These are phyloP conservation scores for Pseudocercospora pini-densiflorae DNA, from an alignment of 2,329 filamentous ascomycete species.

Conservation along the genomic window DNA sequence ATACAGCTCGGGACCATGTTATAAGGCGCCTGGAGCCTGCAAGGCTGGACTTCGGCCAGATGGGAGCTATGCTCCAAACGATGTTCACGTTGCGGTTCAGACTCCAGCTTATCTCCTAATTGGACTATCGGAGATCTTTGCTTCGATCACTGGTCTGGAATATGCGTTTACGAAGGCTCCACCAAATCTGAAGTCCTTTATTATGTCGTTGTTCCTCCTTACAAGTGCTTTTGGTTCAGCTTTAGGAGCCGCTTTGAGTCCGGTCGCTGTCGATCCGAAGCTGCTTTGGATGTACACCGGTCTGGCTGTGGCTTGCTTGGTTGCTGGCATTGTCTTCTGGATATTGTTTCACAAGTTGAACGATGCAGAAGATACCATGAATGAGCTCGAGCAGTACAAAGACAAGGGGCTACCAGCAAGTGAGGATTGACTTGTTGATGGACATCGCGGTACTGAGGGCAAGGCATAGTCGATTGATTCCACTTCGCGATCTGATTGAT, in stretches of 20 bases:
- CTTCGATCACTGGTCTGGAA: constrained; percentile 50
- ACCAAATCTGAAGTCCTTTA: constrained; percentile 45
- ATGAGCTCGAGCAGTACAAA: constrained; percentile 22
- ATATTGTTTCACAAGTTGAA: constrained; percentile 49
- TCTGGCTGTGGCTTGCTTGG: constrained; percentile 23
- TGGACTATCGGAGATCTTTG: constrained; percentile 51
- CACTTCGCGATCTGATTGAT: neutral
- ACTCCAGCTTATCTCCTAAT: constrained; percentile 48
- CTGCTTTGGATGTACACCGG: constrained; percentile 61
- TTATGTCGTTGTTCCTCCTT: constrained; percentile 39
- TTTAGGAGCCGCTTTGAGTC: constrained; percentile 65
- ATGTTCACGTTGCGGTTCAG: constrained; percentile 44
- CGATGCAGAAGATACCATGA: constrained; percentile 20
- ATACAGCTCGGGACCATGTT: constrained; percentile 56
- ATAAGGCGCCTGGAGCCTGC: constrained; percentile 45
- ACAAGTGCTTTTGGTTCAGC: constrained; percentile 60
- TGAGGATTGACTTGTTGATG: neutral
- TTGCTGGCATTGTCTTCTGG: constrained; percentile 28
- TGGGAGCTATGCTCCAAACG: constrained; percentile 43
- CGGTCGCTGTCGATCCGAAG: constrained; percentile 64
- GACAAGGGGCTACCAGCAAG: constrained; percentile 10
- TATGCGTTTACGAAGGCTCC: constrained; percentile 53
- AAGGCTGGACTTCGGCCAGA: constrained; percentile 37
- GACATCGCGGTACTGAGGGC: neutral
- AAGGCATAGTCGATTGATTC: neutral